phyloP scores from a whole-genome alignment of 163 green algal species.

The Chlamydomonas reinhardtii region DNA sequence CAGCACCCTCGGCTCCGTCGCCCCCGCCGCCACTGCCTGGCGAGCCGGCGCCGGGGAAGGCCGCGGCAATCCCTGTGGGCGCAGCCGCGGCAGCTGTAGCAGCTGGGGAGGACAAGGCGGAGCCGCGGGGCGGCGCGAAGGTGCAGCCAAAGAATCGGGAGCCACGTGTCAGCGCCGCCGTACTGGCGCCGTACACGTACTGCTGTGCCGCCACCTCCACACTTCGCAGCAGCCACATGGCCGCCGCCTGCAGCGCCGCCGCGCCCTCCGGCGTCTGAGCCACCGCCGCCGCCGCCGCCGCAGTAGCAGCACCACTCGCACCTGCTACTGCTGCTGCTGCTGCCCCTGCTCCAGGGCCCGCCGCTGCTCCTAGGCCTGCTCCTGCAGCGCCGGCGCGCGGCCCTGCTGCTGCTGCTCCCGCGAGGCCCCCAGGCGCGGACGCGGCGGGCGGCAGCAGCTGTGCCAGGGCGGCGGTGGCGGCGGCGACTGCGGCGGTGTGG shows the following conservation, averaged over 20 bases:
- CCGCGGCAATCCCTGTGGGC: no score
- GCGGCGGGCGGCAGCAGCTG: background rate
- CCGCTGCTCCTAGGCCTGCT: background rate
- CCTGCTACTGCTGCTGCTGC: no score
- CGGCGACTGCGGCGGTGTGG: background rate
- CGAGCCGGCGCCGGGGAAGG: background rate
- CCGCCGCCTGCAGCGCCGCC: background rate
- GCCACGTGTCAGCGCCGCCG: background rate
- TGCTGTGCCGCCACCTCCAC: conserved; percentile 40
- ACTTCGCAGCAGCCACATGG: conserved; percentile 3
- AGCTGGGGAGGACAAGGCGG: no score
- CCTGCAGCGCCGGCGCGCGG: conserved; percentile 2
- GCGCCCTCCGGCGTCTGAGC: background rate
- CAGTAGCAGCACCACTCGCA: background rate
- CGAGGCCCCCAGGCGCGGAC: background rate
- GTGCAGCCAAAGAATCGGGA: conserved; percentile 38
- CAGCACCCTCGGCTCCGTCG: no score
- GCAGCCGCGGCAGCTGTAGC: no score
- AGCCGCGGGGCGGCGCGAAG: background rate
- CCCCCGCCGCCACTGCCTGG: no score
- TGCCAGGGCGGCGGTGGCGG: background rate
- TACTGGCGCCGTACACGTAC: conserved; percentile 22
- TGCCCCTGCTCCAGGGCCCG: background rate
- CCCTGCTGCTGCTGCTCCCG: background rate
- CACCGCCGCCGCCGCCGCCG: background rate